phyloP scores from a whole-genome alignment of 2,329 filamentous ascomycete genomes.

The Botrytis deweyae region DNA sequence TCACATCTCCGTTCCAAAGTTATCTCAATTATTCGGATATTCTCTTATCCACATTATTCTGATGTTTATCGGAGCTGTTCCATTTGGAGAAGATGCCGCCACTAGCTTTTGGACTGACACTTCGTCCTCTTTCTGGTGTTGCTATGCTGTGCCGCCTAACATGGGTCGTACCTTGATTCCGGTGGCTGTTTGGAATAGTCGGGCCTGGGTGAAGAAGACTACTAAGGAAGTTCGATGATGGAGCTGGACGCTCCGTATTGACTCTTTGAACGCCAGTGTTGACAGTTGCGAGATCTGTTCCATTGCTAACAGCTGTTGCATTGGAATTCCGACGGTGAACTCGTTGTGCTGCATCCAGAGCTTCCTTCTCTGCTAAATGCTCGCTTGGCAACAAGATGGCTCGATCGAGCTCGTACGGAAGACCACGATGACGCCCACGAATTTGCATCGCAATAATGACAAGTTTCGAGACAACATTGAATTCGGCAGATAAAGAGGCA shows the following conservation, averaged over 20 bases:
- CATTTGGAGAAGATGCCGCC: slow-evolving; percentile 17
- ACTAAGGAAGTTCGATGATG: slow-evolving; percentile 33
- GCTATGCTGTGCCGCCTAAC: slow-evolving; percentile 20
- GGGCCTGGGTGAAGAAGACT: slow-evolving; percentile 38
- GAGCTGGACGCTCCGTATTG: slow-evolving; percentile 21
- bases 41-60: slow-evolving; percentile 7
- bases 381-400: slow-evolving; percentile 69
- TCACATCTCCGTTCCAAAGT: not conserved
- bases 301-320: slow-evolving; percentile 19
- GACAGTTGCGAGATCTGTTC: not conserved
- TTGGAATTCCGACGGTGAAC: slow-evolving; percentile 27
- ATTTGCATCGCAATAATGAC: slow-evolving; percentile 69
- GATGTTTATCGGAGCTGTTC: slow-evolving; percentile 11
- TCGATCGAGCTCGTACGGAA: slow-evolving; percentile 68
- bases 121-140: slow-evolving; percentile 9
- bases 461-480: slow-evolving; percentile 63
- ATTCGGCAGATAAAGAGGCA: slow-evolving; percentile 79
- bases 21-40: not conserved
- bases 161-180: slow-evolving; percentile 18
- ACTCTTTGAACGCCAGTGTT: slow-evolving; percentile 23
- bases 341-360: slow-evolving; percentile 43
- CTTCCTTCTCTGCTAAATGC: slow-evolving; percentile 60
- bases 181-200: slow-evolving; percentile 35
- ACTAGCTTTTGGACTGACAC: slow-evolving; percentile 14
- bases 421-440: slow-evolving; percentile 65